These are phyloP conservation scores for Alternaria solani DNA, from an alignment of 2,329 filamentous ascomycete species.

Conservation along the genomic window DNA sequence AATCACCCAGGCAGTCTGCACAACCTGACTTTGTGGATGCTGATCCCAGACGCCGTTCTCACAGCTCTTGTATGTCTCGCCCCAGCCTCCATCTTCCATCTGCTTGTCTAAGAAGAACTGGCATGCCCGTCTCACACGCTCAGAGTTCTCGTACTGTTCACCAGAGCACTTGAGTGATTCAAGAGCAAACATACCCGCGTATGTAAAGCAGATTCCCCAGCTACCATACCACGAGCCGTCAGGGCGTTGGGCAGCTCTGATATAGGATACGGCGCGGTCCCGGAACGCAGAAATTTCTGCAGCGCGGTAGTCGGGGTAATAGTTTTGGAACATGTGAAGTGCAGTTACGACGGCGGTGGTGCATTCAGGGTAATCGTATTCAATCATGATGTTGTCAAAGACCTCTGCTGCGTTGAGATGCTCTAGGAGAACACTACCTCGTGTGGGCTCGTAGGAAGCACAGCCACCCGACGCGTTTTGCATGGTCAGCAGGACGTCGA, in stretches of 20 bases:
- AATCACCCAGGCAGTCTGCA: conserved; percentile 91
- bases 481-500: conserved; percentile 90
- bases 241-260: conserved; percentile 76
- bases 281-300: conserved; percentile 79
- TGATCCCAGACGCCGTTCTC: conserved; percentile 79
- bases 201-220: conserved; percentile 98
- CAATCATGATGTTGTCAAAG: conserved; percentile 96
- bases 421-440: conserved; percentile 81
- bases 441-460: conserved; percentile 85
- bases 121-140: conserved; percentile 76
- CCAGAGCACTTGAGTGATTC: conserved; percentile 84
- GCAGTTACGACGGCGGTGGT: conserved; percentile 94
- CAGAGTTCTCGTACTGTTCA: conserved; percentile 79
- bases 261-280: conserved; percentile 77
- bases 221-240: conserved; percentile 98
- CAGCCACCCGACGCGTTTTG: conserved; percentile 88
- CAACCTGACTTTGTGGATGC: conserved; percentile 84
- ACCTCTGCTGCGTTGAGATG: conserved; percentile 94
- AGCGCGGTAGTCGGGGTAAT: conserved; percentile 81
- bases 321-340: conserved; percentile 78
- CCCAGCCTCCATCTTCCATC: conserved; percentile 91
- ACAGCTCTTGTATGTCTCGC: conserved; percentile 89
- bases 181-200: conserved; percentile 94
- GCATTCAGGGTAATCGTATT: conserved; percentile 98
- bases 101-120: conserved; percentile 87